Conservation (phyloP, 164 flowering plant genomes). For the Chimonanthus salicifolius region DNA sequence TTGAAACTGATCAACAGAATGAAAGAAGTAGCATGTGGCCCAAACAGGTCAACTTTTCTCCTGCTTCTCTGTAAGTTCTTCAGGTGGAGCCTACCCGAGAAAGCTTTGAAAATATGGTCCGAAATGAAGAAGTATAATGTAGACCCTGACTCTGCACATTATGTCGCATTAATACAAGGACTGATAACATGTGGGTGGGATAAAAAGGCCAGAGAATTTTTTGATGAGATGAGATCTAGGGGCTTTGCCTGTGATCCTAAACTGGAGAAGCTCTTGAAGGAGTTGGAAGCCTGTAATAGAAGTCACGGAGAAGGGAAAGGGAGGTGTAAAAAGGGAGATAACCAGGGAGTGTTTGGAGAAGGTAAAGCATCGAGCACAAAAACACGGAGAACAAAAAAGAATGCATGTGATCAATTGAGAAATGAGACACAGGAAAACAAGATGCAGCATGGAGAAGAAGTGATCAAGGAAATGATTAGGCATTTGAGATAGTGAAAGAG, state of each 20-base stretch:
- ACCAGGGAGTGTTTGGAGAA: slow-evolving; percentile 3
- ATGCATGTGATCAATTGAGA: background rate
- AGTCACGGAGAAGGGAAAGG: slow-evolving; percentile 9
- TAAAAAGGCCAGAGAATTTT: slow-evolving; percentile 53
- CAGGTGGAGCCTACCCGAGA: slow-evolving; percentile 44
- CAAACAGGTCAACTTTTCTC: slow-evolving; percentile 50
- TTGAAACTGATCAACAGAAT: slow-evolving; percentile 54
- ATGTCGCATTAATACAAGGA: slow-evolving; percentile 47
- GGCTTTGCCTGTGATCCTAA: slow-evolving; percentile 65
- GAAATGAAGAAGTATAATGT: slow-evolving; percentile 51
- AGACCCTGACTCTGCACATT: slow-evolving; percentile 43
- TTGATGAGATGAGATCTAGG: slow-evolving; percentile 54
- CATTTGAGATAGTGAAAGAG: no score
- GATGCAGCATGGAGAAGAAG: background rate
- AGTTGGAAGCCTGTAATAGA: slow-evolving; percentile 9
- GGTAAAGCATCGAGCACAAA: background rate
- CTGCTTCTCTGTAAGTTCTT: slow-evolving; percentile 45
- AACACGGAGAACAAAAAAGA: background rate
- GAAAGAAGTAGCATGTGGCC: slow-evolving; percentile 50
- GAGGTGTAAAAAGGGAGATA: slow-evolving; percentile 9
- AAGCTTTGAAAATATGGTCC: slow-evolving; percentile 57
- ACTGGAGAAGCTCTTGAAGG: slow-evolving; percentile 47
- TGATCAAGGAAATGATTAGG: background rate
- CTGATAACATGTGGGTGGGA: slow-evolving; percentile 47
- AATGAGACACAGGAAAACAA: background rate